phyloP scores from a whole-genome alignment of 441 rosid species.

The Euphorbia corollata region DNA sequence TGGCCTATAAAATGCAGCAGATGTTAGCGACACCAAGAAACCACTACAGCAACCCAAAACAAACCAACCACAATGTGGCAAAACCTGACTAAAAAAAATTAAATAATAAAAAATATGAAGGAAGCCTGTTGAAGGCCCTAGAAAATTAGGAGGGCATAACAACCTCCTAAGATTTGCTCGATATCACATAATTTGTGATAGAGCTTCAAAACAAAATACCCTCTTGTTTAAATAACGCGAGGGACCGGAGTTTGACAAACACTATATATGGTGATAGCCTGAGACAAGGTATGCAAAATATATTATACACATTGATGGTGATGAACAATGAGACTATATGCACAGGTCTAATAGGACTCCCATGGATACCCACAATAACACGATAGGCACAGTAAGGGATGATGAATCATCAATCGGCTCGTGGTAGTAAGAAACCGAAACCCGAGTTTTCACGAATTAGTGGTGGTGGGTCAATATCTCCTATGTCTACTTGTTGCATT shows the following conservation, averaged over 20 bases:
- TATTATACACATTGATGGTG: conserved; percentile 29
- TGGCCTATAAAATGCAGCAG: conserved; percentile 31
- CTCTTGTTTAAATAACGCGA: conserved; percentile 36
- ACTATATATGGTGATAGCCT: conserved; percentile 26
- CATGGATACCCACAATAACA: not conserved
- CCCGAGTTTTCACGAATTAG: conserved; percentile 76
- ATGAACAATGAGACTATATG: conserved; percentile 32
- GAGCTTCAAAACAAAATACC: conserved; percentile 33
- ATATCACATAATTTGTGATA: conserved; percentile 30
- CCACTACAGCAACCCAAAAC: conserved; percentile 24
- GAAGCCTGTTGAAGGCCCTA: conserved; percentile 27
- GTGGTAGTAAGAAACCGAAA: conserved; percentile 75
- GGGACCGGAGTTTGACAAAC: conserved; percentile 31
- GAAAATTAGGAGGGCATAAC: conserved; percentile 23
- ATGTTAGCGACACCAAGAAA: conserved; percentile 28
- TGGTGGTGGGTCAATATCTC: conserved; percentile 78
- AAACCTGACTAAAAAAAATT: conserved; percentile 11
- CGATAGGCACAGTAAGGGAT: conserved; percentile 1
- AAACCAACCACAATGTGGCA: conserved; percentile 22
- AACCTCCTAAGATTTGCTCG: conserved; percentile 25
- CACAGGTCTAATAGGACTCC: conserved; percentile 24
- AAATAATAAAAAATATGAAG: conserved; percentile 15
- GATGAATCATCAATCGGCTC: conserved; percentile 43
- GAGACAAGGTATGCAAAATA: conserved; percentile 15
- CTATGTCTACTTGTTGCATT: conserved; percentile 76